These are phyloP conservation scores for Primulina tabacum DNA, from an alignment of 257 asterid genomes.

Conservation along the genomic window DNA sequence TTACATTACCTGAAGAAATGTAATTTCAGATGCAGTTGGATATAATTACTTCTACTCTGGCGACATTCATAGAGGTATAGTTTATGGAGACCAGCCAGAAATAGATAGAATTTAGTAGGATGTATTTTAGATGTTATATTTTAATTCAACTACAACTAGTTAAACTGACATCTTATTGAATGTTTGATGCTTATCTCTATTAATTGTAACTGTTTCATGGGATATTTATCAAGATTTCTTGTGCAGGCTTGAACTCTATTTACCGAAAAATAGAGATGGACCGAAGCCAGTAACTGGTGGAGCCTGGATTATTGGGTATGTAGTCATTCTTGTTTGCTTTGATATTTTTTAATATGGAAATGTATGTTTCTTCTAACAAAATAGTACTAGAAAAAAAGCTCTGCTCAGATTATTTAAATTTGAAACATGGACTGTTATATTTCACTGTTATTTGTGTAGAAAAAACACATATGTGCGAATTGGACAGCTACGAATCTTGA, in stretches of 20 bases:
- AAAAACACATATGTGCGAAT: not conserved
- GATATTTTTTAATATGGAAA: not conserved
- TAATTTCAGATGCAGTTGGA: conserved; percentile 61
- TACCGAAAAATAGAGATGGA: conserved; percentile 61
- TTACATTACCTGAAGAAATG: not conserved
- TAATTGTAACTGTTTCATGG: not conserved
- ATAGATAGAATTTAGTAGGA: conserved; percentile 48
- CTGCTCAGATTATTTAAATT: not conserved
- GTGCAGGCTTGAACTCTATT: conserved; percentile 84
- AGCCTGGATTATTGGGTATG: conserved; percentile 98
- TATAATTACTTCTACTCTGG: conserved; percentile 76
- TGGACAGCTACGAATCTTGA: not conserved
- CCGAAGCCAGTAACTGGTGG: conserved; percentile 98
- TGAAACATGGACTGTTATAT: not conserved
- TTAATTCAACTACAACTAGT: conserved; percentile 5
- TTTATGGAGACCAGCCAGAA: conserved; percentile 90
- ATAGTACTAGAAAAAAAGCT: not conserved
- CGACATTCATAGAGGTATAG: conserved; percentile 72
- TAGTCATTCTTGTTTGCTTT: conserved; percentile 18
- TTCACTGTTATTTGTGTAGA: not conserved
- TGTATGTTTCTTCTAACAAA: not conserved
- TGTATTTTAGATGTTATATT: not conserved
- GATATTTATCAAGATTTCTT: conserved; percentile 16
- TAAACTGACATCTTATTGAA: not conserved
- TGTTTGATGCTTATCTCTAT: not conserved